A percentile compares a stretch with the other conserved stretches of the same genome.
phyloP scores from a whole-genome alignment of 805 yeast species.

The Middelhovenomyces tepae region DNA sequence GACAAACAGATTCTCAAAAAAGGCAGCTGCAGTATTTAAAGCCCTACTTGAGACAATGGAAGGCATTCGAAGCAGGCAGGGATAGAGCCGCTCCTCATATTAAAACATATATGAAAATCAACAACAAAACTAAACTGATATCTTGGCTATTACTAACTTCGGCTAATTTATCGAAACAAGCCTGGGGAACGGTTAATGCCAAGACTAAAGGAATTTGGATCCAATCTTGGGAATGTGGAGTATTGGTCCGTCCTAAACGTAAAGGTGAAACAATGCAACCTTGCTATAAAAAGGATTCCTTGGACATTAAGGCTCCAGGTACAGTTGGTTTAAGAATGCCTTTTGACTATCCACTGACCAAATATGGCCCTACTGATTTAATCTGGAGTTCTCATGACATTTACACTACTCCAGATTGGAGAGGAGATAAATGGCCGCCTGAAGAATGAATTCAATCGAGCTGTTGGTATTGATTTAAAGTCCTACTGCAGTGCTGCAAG shows the following conservation, averaged over 20 bases:
- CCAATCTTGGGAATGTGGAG: constrained; percentile 47
- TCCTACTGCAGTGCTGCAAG: too few relatives aligned
- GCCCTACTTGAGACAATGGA: constrained; percentile 42
- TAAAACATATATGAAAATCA: constrained; percentile 44
- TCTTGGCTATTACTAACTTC: constrained; percentile 70
- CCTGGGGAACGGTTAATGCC: constrained; percentile 57
- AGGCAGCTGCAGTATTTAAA: constrained; percentile 36
- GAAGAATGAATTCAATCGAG: too few relatives aligned
- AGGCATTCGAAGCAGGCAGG: constrained; percentile 22
- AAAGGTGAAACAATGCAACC: constrained; percentile 2
- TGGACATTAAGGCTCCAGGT: constrained; percentile 1
- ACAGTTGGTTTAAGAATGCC: constrained; percentile 38
- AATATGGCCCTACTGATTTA: constrained; percentile 33
- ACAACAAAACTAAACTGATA: constrained; percentile 25
- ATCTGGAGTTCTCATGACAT: constrained; percentile 36
- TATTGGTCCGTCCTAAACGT: constrained; percentile 32
- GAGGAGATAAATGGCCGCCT: too few relatives aligned
- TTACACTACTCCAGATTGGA: constrained; percentile 7
- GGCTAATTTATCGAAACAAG: constrained; percentile 65
- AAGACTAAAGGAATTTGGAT: constrained; percentile 21
- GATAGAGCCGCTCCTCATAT: constrained; percentile 50
- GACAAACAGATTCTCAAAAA: constrained; percentile 18
- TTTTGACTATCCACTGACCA: constrained; percentile 41
- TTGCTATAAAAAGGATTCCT: constrained; percentile 1
- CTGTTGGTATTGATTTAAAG: too few relatives aligned